Evolutionary conservation across 2,329 filamentous ascomycete genomes (phyloP), one percentile per base, ranked within the genome.

Genomic region (Venturiaceae sp.): DNA sequence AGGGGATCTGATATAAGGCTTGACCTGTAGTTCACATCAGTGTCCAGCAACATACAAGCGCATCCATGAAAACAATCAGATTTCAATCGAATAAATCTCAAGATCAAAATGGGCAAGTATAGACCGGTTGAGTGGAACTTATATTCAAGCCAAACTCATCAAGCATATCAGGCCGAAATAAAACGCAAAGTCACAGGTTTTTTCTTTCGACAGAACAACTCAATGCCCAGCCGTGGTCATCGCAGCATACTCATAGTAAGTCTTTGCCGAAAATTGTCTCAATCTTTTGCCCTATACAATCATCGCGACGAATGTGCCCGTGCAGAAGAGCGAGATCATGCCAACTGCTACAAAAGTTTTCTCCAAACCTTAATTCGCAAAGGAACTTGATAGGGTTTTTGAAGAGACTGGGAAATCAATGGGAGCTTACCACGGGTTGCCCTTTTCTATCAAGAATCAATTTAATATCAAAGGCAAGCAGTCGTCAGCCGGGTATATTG

Each of bases 401-500:
- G n/a, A 36, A 23, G 11, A 44, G 3, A 21, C 28, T 13, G 36
- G 34, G 5, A 41, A 46, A 37, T 71, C 74, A 0, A 64, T 74
- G 5, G 76, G 75, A 1, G 72, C 73, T 11, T 67, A 80, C 0
- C 78, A 80, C 60, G 78, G 78, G 23, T 67, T 84, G 1, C 82
- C 81, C 0, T 79, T 75, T 59, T 72, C 68, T 55, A 65, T 76
- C 26, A 78, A 83, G 64, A 81, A 83, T 62, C 78, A 81, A 60
- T 63, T 80, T 14, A 72, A 71, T 1, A 74, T 83, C 62, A 71
- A 77, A 63, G 78, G 72, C 1, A 66, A 77, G 1, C 74, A 77
- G 60, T 65, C 74, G 21, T 79, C 79, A 60, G 76, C 73, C 13
- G 77, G 76, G 0, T 82, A 77, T 62, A 69, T 81, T 9, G 65